These are phyloP conservation scores for Amylostereum areolatum DNA, from an alignment of 1,284 basidiomycete species.

Conservation along the genomic window DNA sequence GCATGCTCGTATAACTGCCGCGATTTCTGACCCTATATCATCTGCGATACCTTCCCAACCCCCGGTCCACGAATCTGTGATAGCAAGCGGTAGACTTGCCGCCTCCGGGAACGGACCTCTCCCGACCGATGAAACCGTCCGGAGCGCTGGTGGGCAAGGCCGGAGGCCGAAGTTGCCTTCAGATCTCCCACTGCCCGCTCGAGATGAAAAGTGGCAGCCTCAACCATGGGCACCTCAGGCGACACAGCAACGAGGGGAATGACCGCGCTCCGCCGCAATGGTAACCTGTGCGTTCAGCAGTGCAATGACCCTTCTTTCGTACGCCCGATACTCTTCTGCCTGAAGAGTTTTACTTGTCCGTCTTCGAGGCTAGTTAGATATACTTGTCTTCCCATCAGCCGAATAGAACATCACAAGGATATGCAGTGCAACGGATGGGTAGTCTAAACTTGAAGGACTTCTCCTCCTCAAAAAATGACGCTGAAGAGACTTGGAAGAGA, in stretches of 20 bases:
- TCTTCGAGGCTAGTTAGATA: no score
- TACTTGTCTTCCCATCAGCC: no score
- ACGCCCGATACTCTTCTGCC: no score
- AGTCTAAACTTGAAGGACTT: no score
- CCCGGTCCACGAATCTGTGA: neutral
- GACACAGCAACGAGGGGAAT: neutral
- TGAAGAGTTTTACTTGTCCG: no score
- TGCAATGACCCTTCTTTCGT: neutral
- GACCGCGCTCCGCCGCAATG: neutral
- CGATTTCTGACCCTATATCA: neutral
- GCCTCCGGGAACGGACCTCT: neutral
- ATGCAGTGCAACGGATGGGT: no score
- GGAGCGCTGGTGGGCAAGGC: neutral
- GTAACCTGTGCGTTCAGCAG: neutral
- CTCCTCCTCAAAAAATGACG: no score
- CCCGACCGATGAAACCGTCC: neutral
- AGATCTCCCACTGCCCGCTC: slow-evolving; percentile 2
- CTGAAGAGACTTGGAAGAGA: no score
- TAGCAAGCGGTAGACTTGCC: no score
- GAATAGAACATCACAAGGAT: no score
- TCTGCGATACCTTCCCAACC: neutral
- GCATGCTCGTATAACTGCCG: slow-evolving; percentile 9
- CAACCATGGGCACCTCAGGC: slow-evolving; percentile 10
- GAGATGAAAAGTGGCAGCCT: slow-evolving; percentile 12
- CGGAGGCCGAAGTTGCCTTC: neutral